Percentiles rank a stretch among this genome's conserved stretches.
Evolutionary conservation across 169 alveolate species (phyloP).

Genomic region (Fabrea salina): DNA sequence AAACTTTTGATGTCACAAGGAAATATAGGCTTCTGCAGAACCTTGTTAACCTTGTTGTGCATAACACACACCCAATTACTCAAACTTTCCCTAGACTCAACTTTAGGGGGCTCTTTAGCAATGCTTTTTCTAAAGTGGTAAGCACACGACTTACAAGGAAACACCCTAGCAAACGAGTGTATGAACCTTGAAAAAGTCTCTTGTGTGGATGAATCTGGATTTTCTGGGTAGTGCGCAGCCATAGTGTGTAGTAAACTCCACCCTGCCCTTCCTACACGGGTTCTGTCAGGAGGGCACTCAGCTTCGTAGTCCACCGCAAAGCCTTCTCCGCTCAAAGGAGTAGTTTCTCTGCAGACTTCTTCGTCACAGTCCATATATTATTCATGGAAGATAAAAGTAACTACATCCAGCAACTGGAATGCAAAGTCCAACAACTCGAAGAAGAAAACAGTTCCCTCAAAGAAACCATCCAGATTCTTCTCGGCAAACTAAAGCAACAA

Average conservation of each 20-base stretch:
- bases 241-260: slow-evolving; percentile 24
- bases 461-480: slow-evolving; percentile 8
- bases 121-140: neutral
- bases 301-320: neutral
- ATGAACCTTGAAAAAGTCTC: neutral
- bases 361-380: slow-evolving; percentile 9
- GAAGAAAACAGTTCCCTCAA: neutral
- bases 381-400: neutral
- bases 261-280: neutral
- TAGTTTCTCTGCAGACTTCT: neutral
- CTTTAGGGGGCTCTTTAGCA: neutral
- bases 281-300: neutral
- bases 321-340: neutral
- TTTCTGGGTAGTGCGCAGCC: slow-evolving; percentile 28
- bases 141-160: slow-evolving; percentile 18
- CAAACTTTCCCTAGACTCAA: neutral
- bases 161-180: neutral
- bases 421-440: neutral
- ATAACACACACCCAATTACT: neutral
- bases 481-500: neutral
- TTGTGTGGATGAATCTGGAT: neutral
- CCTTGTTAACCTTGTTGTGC: slow-evolving; percentile 1
- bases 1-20: neutral
- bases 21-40: neutral
- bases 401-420: neutral